phyloP scores from a whole-genome alignment of 2,329 filamentous ascomycete genomes.

The Ophiostoma sp. region DNA sequence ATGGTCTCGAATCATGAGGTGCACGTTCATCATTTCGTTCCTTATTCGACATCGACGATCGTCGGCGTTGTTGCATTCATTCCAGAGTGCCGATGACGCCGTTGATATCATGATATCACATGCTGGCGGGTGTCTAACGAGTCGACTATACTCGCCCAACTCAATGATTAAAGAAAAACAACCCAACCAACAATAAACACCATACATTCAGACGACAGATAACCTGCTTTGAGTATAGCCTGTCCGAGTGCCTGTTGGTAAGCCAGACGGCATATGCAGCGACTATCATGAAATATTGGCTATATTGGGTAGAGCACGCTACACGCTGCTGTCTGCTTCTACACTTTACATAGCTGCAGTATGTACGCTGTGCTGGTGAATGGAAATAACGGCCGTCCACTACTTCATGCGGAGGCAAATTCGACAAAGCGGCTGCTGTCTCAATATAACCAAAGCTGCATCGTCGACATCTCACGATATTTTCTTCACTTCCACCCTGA shows the following conservation, averaged over 20 bases:
- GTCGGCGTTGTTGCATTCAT: background rate
- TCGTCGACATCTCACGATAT: background rate
- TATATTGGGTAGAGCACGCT: background rate
- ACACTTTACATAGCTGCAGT: background rate
- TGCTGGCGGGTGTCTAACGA: background rate
- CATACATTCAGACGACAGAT: background rate
- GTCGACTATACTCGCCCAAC: background rate
- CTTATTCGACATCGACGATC: slow-evolving; percentile 3
- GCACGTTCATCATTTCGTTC: background rate
- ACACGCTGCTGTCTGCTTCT: background rate
- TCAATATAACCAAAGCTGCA: background rate
- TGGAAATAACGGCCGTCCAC: background rate
- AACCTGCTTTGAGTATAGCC: background rate
- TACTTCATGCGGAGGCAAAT: background rate
- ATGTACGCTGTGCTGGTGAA: background rate
- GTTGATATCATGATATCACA: background rate
- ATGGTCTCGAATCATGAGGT: background rate
- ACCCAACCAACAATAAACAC: no score
- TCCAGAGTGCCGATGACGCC: background rate
- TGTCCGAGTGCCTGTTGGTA: background rate
- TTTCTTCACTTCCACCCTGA: background rate
- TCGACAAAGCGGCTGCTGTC: background rate
- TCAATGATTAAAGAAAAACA: no score
- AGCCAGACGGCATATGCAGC: background rate
- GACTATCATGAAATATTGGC: slow-evolving; percentile 1